phyloP scores from a whole-genome alignment of 371 early-diverging fungal species.

The Sporodiniella umbellata region DNA sequence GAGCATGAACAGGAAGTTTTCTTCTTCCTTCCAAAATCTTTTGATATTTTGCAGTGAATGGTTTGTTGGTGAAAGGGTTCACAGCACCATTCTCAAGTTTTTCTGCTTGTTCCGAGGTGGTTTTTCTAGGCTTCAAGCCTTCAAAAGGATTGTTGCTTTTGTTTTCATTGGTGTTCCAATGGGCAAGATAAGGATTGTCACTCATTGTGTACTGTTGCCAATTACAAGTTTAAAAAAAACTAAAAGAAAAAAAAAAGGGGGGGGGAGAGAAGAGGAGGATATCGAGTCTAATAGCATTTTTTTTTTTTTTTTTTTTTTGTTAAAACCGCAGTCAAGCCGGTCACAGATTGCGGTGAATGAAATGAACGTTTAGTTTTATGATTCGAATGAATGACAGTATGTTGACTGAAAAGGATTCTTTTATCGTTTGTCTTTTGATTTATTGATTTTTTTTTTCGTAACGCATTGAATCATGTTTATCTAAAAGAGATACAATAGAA shows the following conservation, averaged over 20 bases:
- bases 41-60: constrained; percentile 77
- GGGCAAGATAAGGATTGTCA: constrained; percentile 67
- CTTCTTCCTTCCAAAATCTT: constrained; percentile 58
- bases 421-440: no score
- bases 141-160: constrained; percentile 31
- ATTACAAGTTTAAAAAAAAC: background rate
- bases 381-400: no score
- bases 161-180: constrained; percentile 40
- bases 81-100: constrained; percentile 67
- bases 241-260: background rate
- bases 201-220: constrained; percentile 28
- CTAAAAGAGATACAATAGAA: no score
- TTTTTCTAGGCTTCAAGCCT: constrained; percentile 58
- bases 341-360: no score
- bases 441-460: no score
- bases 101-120: constrained; percentile 72
- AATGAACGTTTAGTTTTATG: no score
- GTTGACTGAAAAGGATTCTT: no score
- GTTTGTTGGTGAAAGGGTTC: constrained; percentile 82
- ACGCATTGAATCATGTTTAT: no score
- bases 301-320: no score
- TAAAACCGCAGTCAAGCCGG: no score
- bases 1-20: constrained; percentile 59
- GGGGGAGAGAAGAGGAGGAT: background rate
- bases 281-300: no score